Conservation (phyloP, 176 grass and related monocot genomes). For the Musa troglodytarum region DNA sequence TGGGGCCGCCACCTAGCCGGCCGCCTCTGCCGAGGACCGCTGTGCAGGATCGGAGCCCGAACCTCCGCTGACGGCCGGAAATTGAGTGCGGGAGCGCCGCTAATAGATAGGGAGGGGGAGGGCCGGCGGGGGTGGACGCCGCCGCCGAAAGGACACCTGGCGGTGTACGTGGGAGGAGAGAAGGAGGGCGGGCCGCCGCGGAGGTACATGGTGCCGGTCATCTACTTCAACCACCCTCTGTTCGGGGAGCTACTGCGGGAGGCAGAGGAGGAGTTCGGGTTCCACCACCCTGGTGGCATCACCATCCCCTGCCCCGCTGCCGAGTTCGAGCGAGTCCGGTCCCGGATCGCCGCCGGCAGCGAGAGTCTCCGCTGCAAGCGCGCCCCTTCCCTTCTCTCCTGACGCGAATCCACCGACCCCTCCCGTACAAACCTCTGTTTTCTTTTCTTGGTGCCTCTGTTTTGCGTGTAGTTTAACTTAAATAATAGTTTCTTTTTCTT, state of each 20-base stretch:
- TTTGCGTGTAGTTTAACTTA: too few relatives aligned
- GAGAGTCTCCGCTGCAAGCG: background rate
- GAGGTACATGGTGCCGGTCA: slow-evolving; percentile 72
- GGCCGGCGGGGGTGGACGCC: background rate
- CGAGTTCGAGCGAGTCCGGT: slow-evolving; percentile 48
- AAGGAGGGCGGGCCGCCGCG: slow-evolving; percentile 23
- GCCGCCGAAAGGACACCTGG: slow-evolving; percentile 79
- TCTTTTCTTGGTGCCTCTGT: too few relatives aligned
- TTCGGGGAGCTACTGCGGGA: slow-evolving; percentile 77
- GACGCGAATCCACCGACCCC: too few relatives aligned
- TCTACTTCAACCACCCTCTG: slow-evolving; percentile 93
- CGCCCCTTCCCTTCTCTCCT: too few relatives aligned
- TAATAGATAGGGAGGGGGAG: background rate
- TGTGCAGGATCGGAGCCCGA: background rate
- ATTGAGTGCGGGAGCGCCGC: background rate
- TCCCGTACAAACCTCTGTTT: too few relatives aligned
- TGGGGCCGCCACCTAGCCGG: slow-evolving; percentile 41
- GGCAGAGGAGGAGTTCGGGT: slow-evolving; percentile 89
- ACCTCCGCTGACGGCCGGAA: background rate
- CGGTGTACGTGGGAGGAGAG: slow-evolving; percentile 64
- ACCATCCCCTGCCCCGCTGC: slow-evolving; percentile 83
- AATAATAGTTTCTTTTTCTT: too few relatives aligned
- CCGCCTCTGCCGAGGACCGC: slow-evolving; percentile 14
- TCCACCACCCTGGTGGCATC: slow-evolving; percentile 86
- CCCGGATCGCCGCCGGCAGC: slow-evolving; percentile 31